Conservation (phyloP, 306 rosid genomes). For the Cicer bijugum region DNA sequence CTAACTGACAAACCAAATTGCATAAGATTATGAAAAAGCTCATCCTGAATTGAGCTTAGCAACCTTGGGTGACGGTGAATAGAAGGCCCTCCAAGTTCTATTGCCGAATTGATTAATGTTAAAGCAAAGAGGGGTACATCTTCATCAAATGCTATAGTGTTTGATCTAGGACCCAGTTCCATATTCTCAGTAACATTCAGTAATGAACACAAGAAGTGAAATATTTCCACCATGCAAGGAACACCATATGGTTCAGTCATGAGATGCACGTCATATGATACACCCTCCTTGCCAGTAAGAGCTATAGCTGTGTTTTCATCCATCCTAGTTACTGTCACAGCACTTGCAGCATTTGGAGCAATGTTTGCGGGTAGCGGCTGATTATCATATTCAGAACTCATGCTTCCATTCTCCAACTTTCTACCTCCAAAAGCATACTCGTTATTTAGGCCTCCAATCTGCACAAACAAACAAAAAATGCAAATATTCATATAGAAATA, state of each 20-base stretch:
- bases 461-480: slow-evolving; percentile 49
- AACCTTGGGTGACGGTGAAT: slow-evolving; percentile 79
- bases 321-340: slow-evolving; percentile 55
- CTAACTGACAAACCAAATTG: slow-evolving; percentile 88
- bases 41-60: slow-evolving; percentile 82
- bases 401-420: slow-evolving; percentile 79
- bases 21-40: slow-evolving; percentile 80
- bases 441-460: slow-evolving; percentile 64
- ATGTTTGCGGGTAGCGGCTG: slow-evolving; percentile 60
- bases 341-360: slow-evolving; percentile 58
- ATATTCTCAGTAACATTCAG: slow-evolving; percentile 77
- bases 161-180: slow-evolving; percentile 76
- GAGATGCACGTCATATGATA: slow-evolving; percentile 70
- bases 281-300: slow-evolving; percentile 64
- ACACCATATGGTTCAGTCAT: slow-evolving; percentile 95
- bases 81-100: slow-evolving; percentile 94
- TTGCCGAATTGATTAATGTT: slow-evolving; percentile 81
- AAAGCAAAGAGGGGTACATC: slow-evolving; percentile 94
- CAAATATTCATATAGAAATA: slow-evolving; percentile 33
- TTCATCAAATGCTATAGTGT: slow-evolving; percentile 86
- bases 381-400: slow-evolving; percentile 68
- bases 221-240: slow-evolving; percentile 98
- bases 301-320: slow-evolving; percentile 63
- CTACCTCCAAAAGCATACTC: slow-evolving; percentile 73
- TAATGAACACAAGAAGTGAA: slow-evolving; percentile 86